Evolutionary conservation across 768 basidiomycete genomes (phyloP), one percentile per base, ranked within the genome.

Genomic region (Rhizopogon sp.): DNA sequence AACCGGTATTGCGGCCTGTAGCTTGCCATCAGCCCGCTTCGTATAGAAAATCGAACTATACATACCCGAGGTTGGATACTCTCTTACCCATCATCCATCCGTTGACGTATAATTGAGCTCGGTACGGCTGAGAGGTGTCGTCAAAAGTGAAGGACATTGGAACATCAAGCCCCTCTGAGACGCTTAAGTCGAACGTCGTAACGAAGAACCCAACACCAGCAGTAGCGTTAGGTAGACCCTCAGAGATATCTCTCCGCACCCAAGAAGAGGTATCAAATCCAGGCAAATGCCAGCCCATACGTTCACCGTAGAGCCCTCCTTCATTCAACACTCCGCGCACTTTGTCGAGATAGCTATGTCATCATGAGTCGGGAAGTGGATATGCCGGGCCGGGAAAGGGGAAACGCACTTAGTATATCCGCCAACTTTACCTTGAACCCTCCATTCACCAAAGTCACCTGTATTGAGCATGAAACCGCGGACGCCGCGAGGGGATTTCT

Each of bases 11-110:
- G 90, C 17, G 90, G 90, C 14, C 87, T 88, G 42, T 2, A n/a
- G 25, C 33, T 35, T 20, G 25, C 16, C 52, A 28, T 53, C 31
- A 50, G 39, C 50, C 8, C 3, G 41, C 14, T 49, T 49, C 55
- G 40, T 52, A 31, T 56, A 14, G 7, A 22, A 52, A 16, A 44
- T 31, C 29, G 31, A 40, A 54, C 11, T 37, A 35, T 13, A 66
- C 78, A 55, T 57, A 82, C 88, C 87, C 86, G 1, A 88, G 77
- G 62, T 88, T 85, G 13, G 72, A 83, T n/a, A 87, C 77, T 17
- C 84, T 68, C 70, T 91, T 92, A 8, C 90, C 91, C 81, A 89
- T 89, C 81, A 87, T 86, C 91, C 91, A 93, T 11, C 90, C 91
- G 61, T 93, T 92, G 17, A 93, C 85, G 56, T 88, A 92, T 41